Conservation (phyloP, 2,329 filamentous ascomycete species). For the Epichloe festucae region DNA sequence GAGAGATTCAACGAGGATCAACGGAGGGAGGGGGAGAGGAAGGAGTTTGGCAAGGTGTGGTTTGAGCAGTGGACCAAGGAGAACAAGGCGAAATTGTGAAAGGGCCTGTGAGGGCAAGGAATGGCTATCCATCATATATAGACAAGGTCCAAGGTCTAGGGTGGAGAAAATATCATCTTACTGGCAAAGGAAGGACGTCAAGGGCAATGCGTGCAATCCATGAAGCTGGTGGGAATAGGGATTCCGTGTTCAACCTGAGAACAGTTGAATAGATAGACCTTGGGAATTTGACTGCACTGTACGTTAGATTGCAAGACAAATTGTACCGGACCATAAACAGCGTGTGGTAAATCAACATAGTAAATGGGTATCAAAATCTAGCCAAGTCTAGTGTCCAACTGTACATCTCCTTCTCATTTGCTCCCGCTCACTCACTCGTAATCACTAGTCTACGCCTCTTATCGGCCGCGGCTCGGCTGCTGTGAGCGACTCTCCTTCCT, state of each 20-base stretch:
- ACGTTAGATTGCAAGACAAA: not conserved
- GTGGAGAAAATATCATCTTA: too few relatives aligned
- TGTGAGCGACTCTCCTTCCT: conserved; percentile 8
- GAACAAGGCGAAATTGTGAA: conserved; percentile 26
- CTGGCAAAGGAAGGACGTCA: too few relatives aligned
- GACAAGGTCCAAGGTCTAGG: too few relatives aligned
- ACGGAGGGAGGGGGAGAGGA: conserved; percentile 26
- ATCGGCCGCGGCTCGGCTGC: conserved; percentile 11
- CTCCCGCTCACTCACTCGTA: conserved; percentile 1
- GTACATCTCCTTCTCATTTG: not conserved
- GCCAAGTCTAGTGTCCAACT: conserved; percentile 7
- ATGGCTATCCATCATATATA: not conserved
- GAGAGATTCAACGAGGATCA: conserved; percentile 30
- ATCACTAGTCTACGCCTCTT: conserved; percentile 4
- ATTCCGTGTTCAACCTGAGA: too few relatives aligned
- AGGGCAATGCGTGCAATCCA: too few relatives aligned
- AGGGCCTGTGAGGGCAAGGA: not conserved
- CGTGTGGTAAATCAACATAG: conserved; percentile 1
- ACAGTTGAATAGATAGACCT: too few relatives aligned
- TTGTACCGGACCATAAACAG: conserved; percentile 1
- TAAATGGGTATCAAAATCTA: conserved; percentile 12
- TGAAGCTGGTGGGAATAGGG: too few relatives aligned
- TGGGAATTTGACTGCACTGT: not conserved
- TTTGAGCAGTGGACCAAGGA: conserved; percentile 35
- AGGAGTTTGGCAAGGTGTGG: conserved; percentile 32